Base-by-base conservation (phyloP, 2,329 filamentous ascomycete genomes). In the Colletotrichum cordylinicola region DNA sequence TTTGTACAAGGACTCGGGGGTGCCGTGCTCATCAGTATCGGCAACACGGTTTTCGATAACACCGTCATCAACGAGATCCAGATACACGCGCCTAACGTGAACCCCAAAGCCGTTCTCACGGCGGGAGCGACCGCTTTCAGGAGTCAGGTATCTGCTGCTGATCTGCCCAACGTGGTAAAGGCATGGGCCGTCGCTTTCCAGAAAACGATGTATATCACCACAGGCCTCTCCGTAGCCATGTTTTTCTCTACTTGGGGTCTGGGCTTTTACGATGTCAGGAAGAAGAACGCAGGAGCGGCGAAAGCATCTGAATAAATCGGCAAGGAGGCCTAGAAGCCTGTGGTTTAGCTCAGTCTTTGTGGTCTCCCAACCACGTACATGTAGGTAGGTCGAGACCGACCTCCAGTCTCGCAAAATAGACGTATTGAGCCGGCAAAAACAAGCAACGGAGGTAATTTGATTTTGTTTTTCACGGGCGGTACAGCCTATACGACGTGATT, bases 1-100 rank as follows among this genome's bases (percentile, higher is more conserved):
- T 80, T 88, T 77, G 82, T 82, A 48, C 86, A 89, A 77, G 88
- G 85, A 6, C 83, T 89, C 75, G 87, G 87, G 7, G 86, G 87
- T 13, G 86, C 89, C 2, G 83, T 90, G 21, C 86, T 89, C 78
- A 82, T 90, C 37, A 86, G 87, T 6, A 74, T 80, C 13, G 78
- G 77, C 52, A 82, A 83, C 43, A 62, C 67, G 4, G 55, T 77
- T 15, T 74, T 77, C 29, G 33, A 60, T 33, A 60, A 31, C 3
- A 58, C 68, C 5, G 43, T 75, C 8, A 16, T 24, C 5, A 31
- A n/a, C 27, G 9, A 72, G 1, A 52, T 72, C 0, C 10, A 7
- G 15, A 18, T 35, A 3, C 12, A 48, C 70, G 31, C 81, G 82
- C 39, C 83, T 84, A 8, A 80, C 85, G 76, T 84, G 68, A 76